Conservation (phyloP, 768 basidiomycete genomes). For the Strobilomyces dryophilus region DNA sequence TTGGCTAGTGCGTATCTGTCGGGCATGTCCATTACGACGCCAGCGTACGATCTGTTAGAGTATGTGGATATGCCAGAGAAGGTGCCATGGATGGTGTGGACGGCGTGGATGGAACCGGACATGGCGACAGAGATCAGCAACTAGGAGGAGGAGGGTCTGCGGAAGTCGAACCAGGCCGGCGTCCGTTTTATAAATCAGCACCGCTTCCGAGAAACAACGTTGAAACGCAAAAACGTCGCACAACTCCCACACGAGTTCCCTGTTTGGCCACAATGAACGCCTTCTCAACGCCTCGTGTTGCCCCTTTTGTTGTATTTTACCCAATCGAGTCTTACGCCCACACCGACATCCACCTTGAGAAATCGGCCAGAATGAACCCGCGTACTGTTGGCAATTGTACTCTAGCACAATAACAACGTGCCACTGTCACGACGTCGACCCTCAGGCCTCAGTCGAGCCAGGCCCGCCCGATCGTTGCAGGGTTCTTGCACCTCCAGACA, state of each 20-base stretch:
- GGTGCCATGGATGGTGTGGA: constrained; percentile 31
- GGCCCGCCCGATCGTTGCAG: background rate
- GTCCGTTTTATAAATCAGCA: constrained; percentile 18
- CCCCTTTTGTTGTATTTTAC: constrained; percentile 11
- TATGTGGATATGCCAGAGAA: constrained; percentile 28
- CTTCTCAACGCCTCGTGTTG: constrained; percentile 4
- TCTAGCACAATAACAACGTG: constrained; percentile 12
- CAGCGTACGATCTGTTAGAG: constrained; percentile 21
- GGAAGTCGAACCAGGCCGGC: background rate
- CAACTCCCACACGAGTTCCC: constrained; percentile 8
- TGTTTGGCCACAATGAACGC: constrained; percentile 18
- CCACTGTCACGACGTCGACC: constrained; percentile 1
- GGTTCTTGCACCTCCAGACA: background rate
- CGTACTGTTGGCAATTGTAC: constrained; percentile 12
- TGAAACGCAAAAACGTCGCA: constrained; percentile 6
- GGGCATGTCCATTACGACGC: constrained; percentile 23
- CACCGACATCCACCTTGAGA: background rate
- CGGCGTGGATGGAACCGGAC: constrained; percentile 25
- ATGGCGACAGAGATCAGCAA: constrained; percentile 18
- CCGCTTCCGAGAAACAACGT: constrained; percentile 16
- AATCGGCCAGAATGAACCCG: background rate
- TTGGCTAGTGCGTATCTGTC: constrained; percentile 25
- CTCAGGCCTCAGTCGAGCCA: constrained; percentile 6
- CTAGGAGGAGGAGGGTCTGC: constrained; percentile 6
- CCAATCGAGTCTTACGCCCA: background rate